phyloP scores from a whole-genome alignment of 2,329 filamentous ascomycete genomes.

The Alternaria atra region DNA sequence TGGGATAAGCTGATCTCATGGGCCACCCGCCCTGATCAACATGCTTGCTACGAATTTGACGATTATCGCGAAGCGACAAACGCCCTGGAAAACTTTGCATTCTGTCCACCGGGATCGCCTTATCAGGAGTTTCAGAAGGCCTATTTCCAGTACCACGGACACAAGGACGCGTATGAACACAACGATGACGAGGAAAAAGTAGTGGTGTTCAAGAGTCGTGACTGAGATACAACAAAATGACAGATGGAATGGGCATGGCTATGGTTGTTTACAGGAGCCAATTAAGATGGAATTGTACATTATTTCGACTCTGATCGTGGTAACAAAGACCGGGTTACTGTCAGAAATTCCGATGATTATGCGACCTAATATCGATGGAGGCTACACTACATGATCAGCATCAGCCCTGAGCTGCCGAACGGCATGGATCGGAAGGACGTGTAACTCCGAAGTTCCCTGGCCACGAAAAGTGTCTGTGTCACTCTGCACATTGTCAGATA shows the following conservation, averaged over 20 bases:
- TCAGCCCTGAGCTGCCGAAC: constrained; percentile 1
- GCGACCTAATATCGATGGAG: constrained; percentile 6
- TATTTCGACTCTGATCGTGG: neutral
- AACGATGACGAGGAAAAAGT: constrained; percentile 24
- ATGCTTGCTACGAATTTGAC: constrained; percentile 46
- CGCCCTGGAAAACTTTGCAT: constrained; percentile 46
- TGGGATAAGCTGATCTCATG: constrained; percentile 45
- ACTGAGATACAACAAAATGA: neutral
- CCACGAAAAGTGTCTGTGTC: constrained; percentile 13
- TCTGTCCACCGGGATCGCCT: constrained; percentile 43
- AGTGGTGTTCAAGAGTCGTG: constrained; percentile 25
- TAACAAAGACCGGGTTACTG: constrained; percentile 1
- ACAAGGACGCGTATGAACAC: constrained; percentile 44
- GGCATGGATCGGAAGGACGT: constrained; percentile 7
- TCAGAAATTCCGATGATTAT: constrained; percentile 13
- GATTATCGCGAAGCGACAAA: constrained; percentile 50
- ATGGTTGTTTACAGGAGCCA: neutral
- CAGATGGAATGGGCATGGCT: neutral
- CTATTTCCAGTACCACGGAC: constrained; percentile 47
- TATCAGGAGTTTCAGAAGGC: constrained; percentile 40
- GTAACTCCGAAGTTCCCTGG: constrained; percentile 2
- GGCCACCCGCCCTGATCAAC: constrained; percentile 42
- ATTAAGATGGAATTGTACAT: neutral
- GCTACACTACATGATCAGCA: constrained; percentile 16
- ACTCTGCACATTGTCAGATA: neutral